Base-by-base conservation (phyloP, 1,284 basidiomycete species). In the Gymnopus androsaceus region DNA sequence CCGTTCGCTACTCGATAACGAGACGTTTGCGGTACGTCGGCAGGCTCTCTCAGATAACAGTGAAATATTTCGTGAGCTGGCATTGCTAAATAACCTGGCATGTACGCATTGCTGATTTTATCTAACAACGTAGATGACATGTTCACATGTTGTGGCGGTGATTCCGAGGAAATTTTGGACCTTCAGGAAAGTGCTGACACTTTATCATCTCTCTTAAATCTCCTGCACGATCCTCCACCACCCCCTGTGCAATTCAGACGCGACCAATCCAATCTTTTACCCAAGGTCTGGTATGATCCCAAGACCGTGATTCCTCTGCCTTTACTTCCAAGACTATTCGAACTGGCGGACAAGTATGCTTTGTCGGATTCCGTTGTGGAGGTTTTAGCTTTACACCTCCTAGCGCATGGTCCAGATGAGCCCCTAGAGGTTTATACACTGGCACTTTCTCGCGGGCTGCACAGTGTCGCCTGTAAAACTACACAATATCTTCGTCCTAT, bases 301-400 rank as follows among this genome's bases (percentile, higher is more conserved):
- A 63, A 69, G 0, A 74, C 78, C 6, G 67, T 81, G 28, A 82
- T 88, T 38, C 86, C 86, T 1, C 74, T 85, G 14, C 86, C 86
- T 15, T 64, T 88, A 17, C 76, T 88, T 44, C 72, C 79, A 4
- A 61, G 75, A 25, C 69, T 88, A 56, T 76, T 84, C 63, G 67
- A 62, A 36, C 70, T 88, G 40, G 79, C 75, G 31, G 87, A 88
- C 67, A 88, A 88, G 65, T 88, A 88, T 64, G 72, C 72, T 2
- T 70, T 88, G 28, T 27, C 46, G 15, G 73, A 76, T 15, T 60
- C 73, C 4, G 72, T 80, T 46, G 64, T 73, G 40, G 63, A 69
- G 1, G 65, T 69, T 12, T 64, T 88, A 46, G 70, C 74, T 53
- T 68, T 68, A 17, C 86, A 88, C 66, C 67, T 88, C 9, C 60